Evolutionary conservation across 805 yeast species (phyloP), one percentile per base, ranked within the genome.

Genomic region (Nematodospora valgi): DNA sequence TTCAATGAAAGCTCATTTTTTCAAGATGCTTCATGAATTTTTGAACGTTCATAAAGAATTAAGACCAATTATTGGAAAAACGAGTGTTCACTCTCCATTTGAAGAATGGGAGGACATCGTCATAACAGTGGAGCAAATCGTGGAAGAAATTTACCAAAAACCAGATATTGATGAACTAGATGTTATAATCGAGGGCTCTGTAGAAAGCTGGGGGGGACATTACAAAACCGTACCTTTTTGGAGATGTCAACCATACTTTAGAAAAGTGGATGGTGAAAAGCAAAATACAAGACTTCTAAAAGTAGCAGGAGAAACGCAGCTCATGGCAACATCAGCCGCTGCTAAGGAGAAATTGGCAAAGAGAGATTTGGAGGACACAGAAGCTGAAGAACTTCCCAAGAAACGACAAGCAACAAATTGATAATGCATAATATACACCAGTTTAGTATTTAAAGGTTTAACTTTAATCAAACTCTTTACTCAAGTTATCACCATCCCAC

Each of bases 231-330:
- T 91, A 11, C 98, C 98, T 2, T 88, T 83, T 56, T 91, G 98
- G 98, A 74, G 98, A 50, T 80, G 95, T 45, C 98, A 91, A 61
- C 98, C 98, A 2, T 84, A 86, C 55, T 91, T 91, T 69, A 72
- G 98, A 48, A 80, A 82, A 2, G 96, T 91, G 1, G 76, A 86
- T 54, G 98, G 98, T 15, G 78, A 64, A 37, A 65, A 63, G 43
- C 68, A 63, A 33, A 66, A 63, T 40, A 54, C 63, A 2, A 47
- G 69, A 22, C 48, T 49, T 11, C 52, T 66, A 33, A 58, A 61
- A 35, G 59, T 67, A 23, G 72, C 73, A 1, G 71, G 70, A 1
- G 54, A 55, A 17, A 31, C 23, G 11, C 43, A 41, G 12, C 24
- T 43, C 15, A 15, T 30, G 12, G 27, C 19, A 21, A 6, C 39